These are phyloP conservation scores for Neoarthrinium moseri DNA, from an alignment of 2,329 filamentous ascomycete genomes.

Conservation along the genomic window DNA sequence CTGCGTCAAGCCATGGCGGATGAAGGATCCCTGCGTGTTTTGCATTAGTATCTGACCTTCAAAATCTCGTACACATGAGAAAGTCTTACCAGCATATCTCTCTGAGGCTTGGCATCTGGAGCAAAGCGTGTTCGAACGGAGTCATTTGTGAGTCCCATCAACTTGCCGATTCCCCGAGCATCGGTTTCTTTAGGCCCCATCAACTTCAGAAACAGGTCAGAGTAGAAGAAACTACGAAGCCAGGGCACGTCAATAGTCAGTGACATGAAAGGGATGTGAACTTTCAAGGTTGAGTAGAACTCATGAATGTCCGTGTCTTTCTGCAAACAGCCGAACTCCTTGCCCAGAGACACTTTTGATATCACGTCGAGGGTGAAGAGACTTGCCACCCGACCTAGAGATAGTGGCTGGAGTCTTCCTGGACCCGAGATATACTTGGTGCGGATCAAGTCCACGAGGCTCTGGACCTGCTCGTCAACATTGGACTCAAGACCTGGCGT, in stretches of 20 bases:
- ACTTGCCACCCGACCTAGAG: constrained; percentile 10
- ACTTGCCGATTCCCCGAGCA: constrained; percentile 16
- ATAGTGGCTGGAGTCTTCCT: constrained; percentile 8
- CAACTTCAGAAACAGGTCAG: constrained; percentile 14
- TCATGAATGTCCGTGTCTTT: constrained; percentile 19
- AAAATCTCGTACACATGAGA: too few relatives aligned
- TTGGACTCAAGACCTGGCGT: constrained; percentile 14
- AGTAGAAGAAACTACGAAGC: constrained; percentile 17
- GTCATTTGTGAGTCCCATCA: constrained; percentile 7
- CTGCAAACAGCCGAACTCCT: constrained; percentile 22
- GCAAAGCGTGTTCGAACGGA: neutral
- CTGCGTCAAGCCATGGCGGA: constrained; percentile 27
- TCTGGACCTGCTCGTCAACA: constrained; percentile 15
- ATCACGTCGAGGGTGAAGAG: constrained; percentile 25
- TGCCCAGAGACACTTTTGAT: constrained; percentile 22
- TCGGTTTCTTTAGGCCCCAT: constrained; percentile 23
- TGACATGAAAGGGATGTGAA: constrained; percentile 12
- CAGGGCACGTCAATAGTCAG: constrained; percentile 19
- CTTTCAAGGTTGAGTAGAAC: constrained; percentile 14
- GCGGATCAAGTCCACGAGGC: constrained; percentile 15
- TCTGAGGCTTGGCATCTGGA: neutral
- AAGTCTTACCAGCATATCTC: neutral
- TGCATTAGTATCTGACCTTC: too few relatives aligned
- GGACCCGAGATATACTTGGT: constrained; percentile 14
- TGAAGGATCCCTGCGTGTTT: constrained; percentile 25